Base-by-base conservation (phyloP, 129 eudicot species). In the Ambrosia artemisiifolia region DNA sequence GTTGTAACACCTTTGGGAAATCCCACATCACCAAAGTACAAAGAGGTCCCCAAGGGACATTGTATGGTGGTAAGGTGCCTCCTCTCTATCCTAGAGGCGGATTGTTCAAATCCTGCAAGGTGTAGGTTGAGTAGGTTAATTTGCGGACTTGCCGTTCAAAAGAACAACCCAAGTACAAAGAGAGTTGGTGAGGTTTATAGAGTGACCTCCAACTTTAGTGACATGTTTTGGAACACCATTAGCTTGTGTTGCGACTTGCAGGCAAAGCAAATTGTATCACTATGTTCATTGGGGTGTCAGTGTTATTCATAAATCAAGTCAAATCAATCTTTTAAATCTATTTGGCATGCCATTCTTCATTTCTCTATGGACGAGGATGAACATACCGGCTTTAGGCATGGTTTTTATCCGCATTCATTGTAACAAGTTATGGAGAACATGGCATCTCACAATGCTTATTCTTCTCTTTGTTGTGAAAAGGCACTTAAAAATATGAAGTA, bases 361-460 rank as follows among this genome's bases (percentile, higher is more conserved):
- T 64, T 49, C 28, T 28, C 20, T 10, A 60, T 14, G 54, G 43
- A 75, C 53, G 30, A 64, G 51, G 17, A 64, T 64, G 50, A 20
- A 13, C 48, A 50, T 50, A 56, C 40, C 16, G 64, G 64, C 64
- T 57, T 8, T 11, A 5, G 64, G 40, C 28, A 30, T 57, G 36
- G 64, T 12, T 57, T 57, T 28, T 28, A 60, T 18, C 46, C 53
- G 2, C n/a, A 20, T 64, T 36, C 13, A 63, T 20, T 50, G 16
- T 49, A 74, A 64, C 65, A 38, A 11, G 47, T 75, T 53, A 49
- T 65, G 65, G 71, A 74, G 65, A 54, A 33, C 18, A 61, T 7
- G 69, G 40, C 35, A 32, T 65, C 55, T 5, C 7, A 36, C 19
- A 11, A 32, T 49, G 35, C 51, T 17, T 63, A 51, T 62, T 72